phyloP scores from a whole-genome alignment of 2,329 filamentous ascomycete genomes.

The Furcasterigmium furcatum region DNA sequence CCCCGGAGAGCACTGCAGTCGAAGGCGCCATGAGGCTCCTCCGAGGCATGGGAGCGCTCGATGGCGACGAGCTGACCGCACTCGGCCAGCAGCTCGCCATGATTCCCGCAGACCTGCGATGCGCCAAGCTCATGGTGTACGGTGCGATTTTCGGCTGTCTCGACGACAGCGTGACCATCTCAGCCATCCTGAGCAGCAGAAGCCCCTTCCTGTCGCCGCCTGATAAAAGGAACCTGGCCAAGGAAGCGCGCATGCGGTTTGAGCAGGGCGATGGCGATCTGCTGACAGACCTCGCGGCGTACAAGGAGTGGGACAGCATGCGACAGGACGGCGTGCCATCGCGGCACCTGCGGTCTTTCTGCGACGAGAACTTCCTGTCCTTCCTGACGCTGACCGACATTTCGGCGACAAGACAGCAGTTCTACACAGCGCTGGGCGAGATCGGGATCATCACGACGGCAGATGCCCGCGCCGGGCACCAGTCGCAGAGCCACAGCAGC shows the following conservation, averaged over 20 bases:
- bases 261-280: slow-evolving; percentile 79
- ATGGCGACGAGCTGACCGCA: slow-evolving; percentile 82
- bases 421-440: slow-evolving; percentile 80
- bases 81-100: slow-evolving; percentile 91
- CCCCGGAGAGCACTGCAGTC: slow-evolving; percentile 80
- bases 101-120: slow-evolving; percentile 89
- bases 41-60: slow-evolving; percentile 81
- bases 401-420: slow-evolving; percentile 79
- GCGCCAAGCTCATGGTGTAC: slow-evolving; percentile 93
- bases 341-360: slow-evolving; percentile 70
- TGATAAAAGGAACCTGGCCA: slow-evolving; percentile 78
- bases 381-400: slow-evolving; percentile 85
- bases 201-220: slow-evolving; percentile 84
- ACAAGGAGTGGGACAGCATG: slow-evolving; percentile 76
- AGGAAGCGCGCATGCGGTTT: slow-evolving; percentile 72
- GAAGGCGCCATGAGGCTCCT: slow-evolving; percentile 80
- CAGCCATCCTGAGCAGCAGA: slow-evolving; percentile 85
- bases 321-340: slow-evolving; percentile 54
- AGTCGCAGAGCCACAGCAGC: slow-evolving; percentile 15
- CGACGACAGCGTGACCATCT: slow-evolving; percentile 83
- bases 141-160: slow-evolving; percentile 91
- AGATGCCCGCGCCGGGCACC: slow-evolving; percentile 16
- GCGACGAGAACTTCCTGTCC: slow-evolving; percentile 80
- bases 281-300: slow-evolving; percentile 81
- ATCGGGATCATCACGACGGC: slow-evolving; percentile 67